Evolutionary conservation across 331 rosid species (phyloP), one percentile per base, ranked within the genome.

Genomic region (Malus hybrid): DNA sequence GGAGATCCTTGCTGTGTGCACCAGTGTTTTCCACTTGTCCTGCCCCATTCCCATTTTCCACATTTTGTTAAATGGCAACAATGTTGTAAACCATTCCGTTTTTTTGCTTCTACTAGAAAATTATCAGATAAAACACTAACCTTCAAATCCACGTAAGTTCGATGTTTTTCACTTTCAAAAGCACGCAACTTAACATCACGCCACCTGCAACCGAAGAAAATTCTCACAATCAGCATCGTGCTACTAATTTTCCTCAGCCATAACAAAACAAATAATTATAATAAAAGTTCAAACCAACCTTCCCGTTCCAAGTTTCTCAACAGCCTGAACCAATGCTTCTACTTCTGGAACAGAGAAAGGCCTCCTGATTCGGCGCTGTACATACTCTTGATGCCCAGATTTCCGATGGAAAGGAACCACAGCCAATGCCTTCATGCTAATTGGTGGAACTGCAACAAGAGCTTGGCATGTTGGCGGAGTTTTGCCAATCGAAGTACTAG

Each of bases 1-100:
- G 61, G 96, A 84, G 83, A 93, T 93, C 75, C 88, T 85, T 16
- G 98, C 97, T 2, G 98, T 93, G 81, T 90, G 96, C 80, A 93
- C 98, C 86, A 90, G 75, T 32, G 97, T 90, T 81, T 93, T 93
- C 98, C 98, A 93, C 80, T 93, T 93, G 80, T 90, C 98, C 97
- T 93, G 84, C 76, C 77, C 24, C 69, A 67, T 78, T 67, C 56
- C 39, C 69, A 33, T 14, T 67, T 67, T 66, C 31, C 70, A 75
- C 61, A 64, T 32, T 56, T 77, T 27, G 13, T 81, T 70, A 63
- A 24, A 42, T 12, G 13, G 22, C 24, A 6, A 29, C 56, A 34
- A n/a, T 34, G 32, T 60, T 4, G 20, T 34, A 34, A 5, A 42
- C 48, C 48, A 42, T 42, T 42, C 13, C 48, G 5, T 42, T 42